Percentiles rank a stretch among this genome's conserved stretches.
Conservation (phyloP, 2,329 filamentous ascomycete species). For the Venturia oleaginea region DNA sequence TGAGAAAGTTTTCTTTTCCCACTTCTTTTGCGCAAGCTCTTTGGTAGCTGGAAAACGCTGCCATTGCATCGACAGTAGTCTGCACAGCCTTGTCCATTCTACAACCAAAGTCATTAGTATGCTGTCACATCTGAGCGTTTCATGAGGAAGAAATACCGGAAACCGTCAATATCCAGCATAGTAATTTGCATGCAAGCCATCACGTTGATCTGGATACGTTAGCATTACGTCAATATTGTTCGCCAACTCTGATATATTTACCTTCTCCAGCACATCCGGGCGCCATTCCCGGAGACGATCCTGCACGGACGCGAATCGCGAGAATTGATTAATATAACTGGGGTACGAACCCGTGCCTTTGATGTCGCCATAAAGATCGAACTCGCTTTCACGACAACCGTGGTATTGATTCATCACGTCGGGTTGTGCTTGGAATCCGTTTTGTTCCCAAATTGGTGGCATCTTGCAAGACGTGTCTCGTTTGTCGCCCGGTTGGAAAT, state of each 20-base stretch:
- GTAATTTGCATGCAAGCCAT: constrained; percentile 1
- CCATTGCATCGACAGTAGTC: constrained; percentile 50
- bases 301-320: constrained; percentile 57
- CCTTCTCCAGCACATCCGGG: constrained; percentile 45
- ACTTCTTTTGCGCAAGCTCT: constrained; percentile 32
- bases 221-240: constrained; percentile 41
- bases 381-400: constrained; percentile 53
- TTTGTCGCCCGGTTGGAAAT: constrained; percentile 45
- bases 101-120: neutral
- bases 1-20: constrained; percentile 53
- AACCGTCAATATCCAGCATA: constrained; percentile 38
- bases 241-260: constrained; percentile 44
- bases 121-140: neutral
- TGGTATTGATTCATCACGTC: constrained; percentile 39
- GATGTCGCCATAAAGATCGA: constrained; percentile 53
- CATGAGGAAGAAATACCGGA: neutral
- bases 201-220: neutral
- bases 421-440: constrained; percentile 29
- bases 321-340: constrained; percentile 53
- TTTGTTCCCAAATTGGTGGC: constrained; percentile 53
- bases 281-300: constrained; percentile 56
- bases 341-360: constrained; percentile 54
- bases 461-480: constrained; percentile 48
- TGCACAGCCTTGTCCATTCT: constrained; percentile 54
- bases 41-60: constrained; percentile 16